Base-by-base conservation (phyloP, 345 rosid genomes). In the Trapa incisa region DNA sequence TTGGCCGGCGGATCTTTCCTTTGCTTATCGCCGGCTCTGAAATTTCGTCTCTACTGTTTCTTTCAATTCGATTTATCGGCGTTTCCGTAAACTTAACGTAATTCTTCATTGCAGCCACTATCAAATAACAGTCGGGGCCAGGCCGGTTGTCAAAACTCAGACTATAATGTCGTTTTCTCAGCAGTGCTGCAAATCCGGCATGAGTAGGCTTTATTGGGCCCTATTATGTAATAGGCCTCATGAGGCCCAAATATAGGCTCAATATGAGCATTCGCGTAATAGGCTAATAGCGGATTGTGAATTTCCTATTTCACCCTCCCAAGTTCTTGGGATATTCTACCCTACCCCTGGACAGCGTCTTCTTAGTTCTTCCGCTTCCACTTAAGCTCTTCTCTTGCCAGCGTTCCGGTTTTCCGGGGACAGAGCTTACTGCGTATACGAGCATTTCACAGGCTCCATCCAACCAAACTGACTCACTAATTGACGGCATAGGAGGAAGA, bases 301-400 rank as follows among this genome's bases (percentile, higher is more conserved):
- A 77, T 58, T 37, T 60, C 71, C 72, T 29, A 37, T 53, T 57
- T 64, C 68, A 32, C 73, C 70, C 80, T 68, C 65, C 5, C 16
- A 32, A 58, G 32, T 54, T 37, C n/a, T 15, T 13, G 29, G 29
- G 29, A 22, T 22, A 22, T 22, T 22, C 29, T 22, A 22, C 29
- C 29, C 29, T 22, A 22, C 29, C 29, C 29, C 29, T 22, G 43
- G 70, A 64, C 57, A 1, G 29, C 36, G 12, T 33, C 66, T 70
- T 64, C 29, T 22, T 22, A 22, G 29, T 22, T 22, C 54, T 37
- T 53, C 53, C 54, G 67, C 48, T 58, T 65, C 64, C 9, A 65
- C 54, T 35, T 16, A 65, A 47, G 35, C 13, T 67, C 47, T 37
- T n/a, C 22, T 70, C 70, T 22, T 22, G 29, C 29, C 29, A 42